phyloP scores from a whole-genome alignment of 805 yeast genomes.

The Nakazawaea populi region DNA sequence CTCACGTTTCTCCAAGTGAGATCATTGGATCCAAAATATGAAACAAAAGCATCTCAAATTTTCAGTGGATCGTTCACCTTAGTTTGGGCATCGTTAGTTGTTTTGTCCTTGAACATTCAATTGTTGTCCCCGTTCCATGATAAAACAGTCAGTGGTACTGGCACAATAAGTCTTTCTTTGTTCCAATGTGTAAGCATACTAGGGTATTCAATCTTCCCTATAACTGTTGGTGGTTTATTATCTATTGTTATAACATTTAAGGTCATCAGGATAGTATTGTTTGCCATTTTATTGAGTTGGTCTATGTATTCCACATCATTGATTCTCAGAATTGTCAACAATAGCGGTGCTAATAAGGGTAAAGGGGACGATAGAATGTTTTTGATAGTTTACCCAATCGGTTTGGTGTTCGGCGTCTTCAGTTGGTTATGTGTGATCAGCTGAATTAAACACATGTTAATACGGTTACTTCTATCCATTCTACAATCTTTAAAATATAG shows the following conservation, averaged over 20 bases:
- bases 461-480: too few species aligned
- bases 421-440: slow-evolving; percentile 52
- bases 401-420: slow-evolving; percentile 44
- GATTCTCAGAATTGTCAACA: slow-evolving; percentile 39
- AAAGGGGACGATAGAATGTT: slow-evolving; percentile 49
- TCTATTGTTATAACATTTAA: slow-evolving; percentile 39
- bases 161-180: slow-evolving; percentile 37
- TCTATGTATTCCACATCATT: slow-evolving; percentile 46
- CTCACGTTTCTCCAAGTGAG: slow-evolving; percentile 37
- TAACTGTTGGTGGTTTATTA: slow-evolving; percentile 40
- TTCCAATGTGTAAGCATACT: slow-evolving; percentile 51
- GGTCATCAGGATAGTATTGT: slow-evolving; percentile 33
- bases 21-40: slow-evolving; percentile 21
- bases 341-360: slow-evolving; percentile 30
- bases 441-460: slow-evolving; percentile 13
- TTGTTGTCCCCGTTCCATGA: slow-evolving; percentile 42
- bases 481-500: too few species aligned
- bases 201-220: slow-evolving; percentile 52
- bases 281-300: slow-evolving; percentile 40
- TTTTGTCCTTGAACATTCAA: slow-evolving; percentile 48
- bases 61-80: slow-evolving; percentile 50
- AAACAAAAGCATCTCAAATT: slow-evolving; percentile 35
- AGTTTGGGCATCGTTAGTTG: slow-evolving; percentile 43
- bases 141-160: slow-evolving; percentile 19
- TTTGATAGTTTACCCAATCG: slow-evolving; percentile 49